A percentile compares a stretch with the other conserved stretches of the same genome.
Evolutionary conservation across 1,139 yeast species (phyloP).

Genomic region (Hyphopichia pseudoburtonii): DNA sequence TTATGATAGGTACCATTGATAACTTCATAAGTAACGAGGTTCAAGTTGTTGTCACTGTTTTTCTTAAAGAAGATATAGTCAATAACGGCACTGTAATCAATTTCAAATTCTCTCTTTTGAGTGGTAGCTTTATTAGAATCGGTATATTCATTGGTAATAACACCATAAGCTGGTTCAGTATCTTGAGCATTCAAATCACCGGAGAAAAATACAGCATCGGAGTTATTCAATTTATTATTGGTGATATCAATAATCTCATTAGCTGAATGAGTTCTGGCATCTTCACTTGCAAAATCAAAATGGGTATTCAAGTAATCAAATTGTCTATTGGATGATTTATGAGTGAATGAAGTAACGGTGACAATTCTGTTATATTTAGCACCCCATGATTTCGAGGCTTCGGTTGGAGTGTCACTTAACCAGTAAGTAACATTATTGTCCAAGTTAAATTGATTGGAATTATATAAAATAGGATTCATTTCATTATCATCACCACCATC

Average conservation of each 20-base stretch:
- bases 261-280: conserved; percentile 22
- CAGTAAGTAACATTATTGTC: conserved; percentile 31
- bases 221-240: neutral
- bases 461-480: conserved; percentile 40
- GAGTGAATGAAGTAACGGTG: conserved; percentile 25
- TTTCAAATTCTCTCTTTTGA: conserved; percentile 1
- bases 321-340: conserved; percentile 11
- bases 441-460: conserved; percentile 29
- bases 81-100: conserved; percentile 3
- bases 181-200: conserved; percentile 9
- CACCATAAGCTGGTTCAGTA: conserved; percentile 1
- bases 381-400: conserved; percentile 30
- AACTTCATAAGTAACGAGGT: conserved; percentile 1
- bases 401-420: conserved; percentile 30
- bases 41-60: neutral
- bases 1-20: conserved; percentile 2
- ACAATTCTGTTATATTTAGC: conserved; percentile 35
- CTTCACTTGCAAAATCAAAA: conserved; percentile 33
- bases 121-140: conserved; percentile 3
- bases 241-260: conserved; percentile 20
- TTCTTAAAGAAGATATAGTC: conserved; percentile 5
- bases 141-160: conserved; percentile 5
- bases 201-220: conserved; percentile 5
- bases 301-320: conserved; percentile 34
- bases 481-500: conserved; percentile 43